Conservation (phyloP, 2,329 filamentous ascomycete species). For the Cercospora zeina region DNA sequence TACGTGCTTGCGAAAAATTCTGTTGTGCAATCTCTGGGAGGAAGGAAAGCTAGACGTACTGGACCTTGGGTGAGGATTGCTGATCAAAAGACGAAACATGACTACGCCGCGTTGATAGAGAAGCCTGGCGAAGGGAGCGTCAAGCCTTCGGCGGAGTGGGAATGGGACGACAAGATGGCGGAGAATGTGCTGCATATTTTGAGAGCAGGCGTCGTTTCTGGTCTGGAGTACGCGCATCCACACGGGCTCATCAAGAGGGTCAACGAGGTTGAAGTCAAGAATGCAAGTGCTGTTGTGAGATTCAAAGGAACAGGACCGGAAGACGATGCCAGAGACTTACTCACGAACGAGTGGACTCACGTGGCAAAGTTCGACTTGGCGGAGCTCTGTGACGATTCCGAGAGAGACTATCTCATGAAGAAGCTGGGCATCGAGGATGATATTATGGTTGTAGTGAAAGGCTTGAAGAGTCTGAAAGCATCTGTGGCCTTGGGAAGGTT, state of each 20-base stretch:
- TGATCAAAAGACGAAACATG: constrained; percentile 6
- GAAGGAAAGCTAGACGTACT: not conserved
- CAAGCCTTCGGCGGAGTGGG: constrained; percentile 17
- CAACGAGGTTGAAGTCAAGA: not conserved
- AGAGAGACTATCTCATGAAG: not conserved
- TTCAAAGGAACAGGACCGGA: not conserved
- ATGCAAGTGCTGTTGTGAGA: not conserved
- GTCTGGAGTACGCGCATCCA: constrained; percentile 39
- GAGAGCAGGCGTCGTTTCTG: constrained; percentile 51
- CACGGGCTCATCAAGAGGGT: constrained; percentile 1
- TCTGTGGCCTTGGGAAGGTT: not conserved
- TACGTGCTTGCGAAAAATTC: constrained; percentile 31
- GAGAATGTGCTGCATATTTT: constrained; percentile 54
- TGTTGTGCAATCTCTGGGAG: constrained; percentile 28
- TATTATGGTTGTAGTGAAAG: not conserved
- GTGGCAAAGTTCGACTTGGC: constrained; percentile 10
- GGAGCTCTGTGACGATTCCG: not conserved
- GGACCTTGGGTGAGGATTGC: constrained; percentile 16
- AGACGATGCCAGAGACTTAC: not conserved
- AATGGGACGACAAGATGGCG: constrained; percentile 56
- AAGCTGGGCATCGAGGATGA: constrained; percentile 4
- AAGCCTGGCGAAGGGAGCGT: constrained; percentile 4
- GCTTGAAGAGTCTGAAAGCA: not conserved
- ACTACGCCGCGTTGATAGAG: constrained; percentile 9
- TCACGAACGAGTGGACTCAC: not conserved